Conservation (phyloP, 345 rosid genomes). For the Limnanthes douglasii region DNA sequence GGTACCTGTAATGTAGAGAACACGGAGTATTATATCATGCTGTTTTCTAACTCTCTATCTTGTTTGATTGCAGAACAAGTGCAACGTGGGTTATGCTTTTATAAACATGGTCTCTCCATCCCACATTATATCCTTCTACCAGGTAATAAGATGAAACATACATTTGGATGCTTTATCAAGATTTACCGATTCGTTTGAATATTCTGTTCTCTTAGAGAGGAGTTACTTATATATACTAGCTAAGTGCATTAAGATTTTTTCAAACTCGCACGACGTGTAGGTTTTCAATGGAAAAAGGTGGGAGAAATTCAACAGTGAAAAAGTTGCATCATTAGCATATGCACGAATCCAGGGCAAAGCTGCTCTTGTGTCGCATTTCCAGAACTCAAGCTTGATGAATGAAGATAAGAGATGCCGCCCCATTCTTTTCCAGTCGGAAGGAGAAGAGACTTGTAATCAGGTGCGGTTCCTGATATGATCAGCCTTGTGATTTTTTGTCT, state of each 20-base stretch:
- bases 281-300: slow-evolving; percentile 82
- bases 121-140: slow-evolving; percentile 70
- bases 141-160: slow-evolving; percentile 29
- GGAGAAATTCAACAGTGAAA: slow-evolving; percentile 97
- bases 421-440: slow-evolving; percentile 55
- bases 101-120: slow-evolving; percentile 84
- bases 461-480: slow-evolving; percentile 15
- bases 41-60: slow-evolving; percentile 5
- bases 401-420: slow-evolving; percentile 81
- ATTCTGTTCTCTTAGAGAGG: not conserved
- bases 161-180: slow-evolving; percentile 1
- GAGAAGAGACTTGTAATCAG: slow-evolving; percentile 42
- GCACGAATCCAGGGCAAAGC: slow-evolving; percentile 91
- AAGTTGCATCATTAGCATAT: slow-evolving; percentile 82
- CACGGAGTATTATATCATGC: slow-evolving; percentile 1
- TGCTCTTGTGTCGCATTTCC: slow-evolving; percentile 81
- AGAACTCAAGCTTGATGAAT: slow-evolving; percentile 73
- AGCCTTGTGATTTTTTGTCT: no score
- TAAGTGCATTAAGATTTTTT: not conserved
- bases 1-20: slow-evolving; percentile 29
- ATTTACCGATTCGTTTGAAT: no score
- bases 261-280: slow-evolving; percentile 21
- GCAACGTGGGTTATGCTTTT: slow-evolving; percentile 96
- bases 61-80: slow-evolving; percentile 66
- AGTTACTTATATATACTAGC: not conserved